These are phyloP conservation scores for Eutrema yunnanense DNA, from an alignment of 345 rosid species.

Conservation along the genomic window DNA sequence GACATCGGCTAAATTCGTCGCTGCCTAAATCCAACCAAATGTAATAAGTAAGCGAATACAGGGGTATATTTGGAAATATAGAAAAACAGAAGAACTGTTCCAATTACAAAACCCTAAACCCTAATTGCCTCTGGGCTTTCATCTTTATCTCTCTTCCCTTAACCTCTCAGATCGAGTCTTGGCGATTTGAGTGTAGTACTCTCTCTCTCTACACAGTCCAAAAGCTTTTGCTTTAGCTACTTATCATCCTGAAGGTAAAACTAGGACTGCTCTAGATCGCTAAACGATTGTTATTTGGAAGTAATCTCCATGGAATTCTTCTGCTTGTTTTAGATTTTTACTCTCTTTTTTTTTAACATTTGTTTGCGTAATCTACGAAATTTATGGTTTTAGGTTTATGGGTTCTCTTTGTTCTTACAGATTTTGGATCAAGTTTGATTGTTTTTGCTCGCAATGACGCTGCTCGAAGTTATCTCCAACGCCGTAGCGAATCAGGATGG, in stretches of 20 bases:
- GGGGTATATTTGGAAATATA: conserved; percentile 13
- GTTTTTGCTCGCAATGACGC: conserved; percentile 38
- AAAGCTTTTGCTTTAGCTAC: not conserved
- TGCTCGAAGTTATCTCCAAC: conserved; percentile 61
- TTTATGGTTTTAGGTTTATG: conserved; percentile 2
- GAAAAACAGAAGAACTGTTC: not conserved
- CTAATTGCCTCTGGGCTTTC: not conserved
- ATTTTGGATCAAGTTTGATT: conserved; percentile 9
- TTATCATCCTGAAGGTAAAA: not conserved
- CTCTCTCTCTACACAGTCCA: not conserved
- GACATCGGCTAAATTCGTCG: not conserved
- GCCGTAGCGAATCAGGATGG: conserved; percentile 35
- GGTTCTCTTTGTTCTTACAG: conserved; percentile 21
- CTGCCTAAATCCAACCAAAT: not conserved
- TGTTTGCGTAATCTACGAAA: not conserved
- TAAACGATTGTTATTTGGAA: not conserved
- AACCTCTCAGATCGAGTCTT: not conserved
- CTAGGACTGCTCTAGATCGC: not conserved
- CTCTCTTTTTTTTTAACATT: not conserved
- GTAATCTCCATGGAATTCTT: not conserved
- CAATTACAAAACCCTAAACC: conserved; percentile 25
- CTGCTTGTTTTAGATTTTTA: not conserved
- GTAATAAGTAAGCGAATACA: not conserved
- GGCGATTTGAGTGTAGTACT: not conserved
- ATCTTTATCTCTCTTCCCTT: not conserved